A percentile compares a stretch with the other conserved stretches of the same genome.
Evolutionary conservation across 345 rosid species (phyloP).

Genomic region (Rubroshorea leprosula): DNA sequence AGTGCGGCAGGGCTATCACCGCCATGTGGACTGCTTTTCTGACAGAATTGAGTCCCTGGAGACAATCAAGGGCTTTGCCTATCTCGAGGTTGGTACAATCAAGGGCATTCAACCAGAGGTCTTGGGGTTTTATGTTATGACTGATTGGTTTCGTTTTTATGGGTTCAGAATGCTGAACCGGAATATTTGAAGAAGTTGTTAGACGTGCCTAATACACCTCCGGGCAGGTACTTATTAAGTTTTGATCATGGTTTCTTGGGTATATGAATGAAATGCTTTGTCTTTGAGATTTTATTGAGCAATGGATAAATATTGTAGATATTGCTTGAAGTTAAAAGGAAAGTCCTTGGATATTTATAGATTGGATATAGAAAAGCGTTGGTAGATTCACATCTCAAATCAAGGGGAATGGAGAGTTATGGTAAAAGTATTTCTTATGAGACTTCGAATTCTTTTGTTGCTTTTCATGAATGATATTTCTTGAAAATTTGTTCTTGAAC

Average conservation of each 20-base stretch:
- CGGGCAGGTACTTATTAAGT: conserved; percentile 26
- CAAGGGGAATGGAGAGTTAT: too few relatives aligned
- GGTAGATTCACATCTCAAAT: too few relatives aligned
- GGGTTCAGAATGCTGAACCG: conserved; percentile 52
- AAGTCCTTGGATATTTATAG: too few relatives aligned
- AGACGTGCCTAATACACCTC: conserved; percentile 25
- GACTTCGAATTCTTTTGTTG: too few relatives aligned
- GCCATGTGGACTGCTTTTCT: conserved; percentile 52
- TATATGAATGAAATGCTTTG: background rate
- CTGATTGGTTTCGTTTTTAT: background rate
- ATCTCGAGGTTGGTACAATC: conserved; percentile 40
- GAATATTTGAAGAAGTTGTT: conserved; percentile 56
- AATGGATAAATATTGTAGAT: too few relatives aligned
- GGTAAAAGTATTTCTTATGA: too few relatives aligned
- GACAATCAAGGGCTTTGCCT: conserved; percentile 50
- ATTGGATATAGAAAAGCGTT: too few relatives aligned
- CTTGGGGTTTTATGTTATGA: background rate
- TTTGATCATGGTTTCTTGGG: background rate
- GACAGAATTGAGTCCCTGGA: conserved; percentile 34
- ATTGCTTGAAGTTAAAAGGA: too few relatives aligned
- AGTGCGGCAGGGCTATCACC: conserved; percentile 48
- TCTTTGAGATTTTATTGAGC: too few relatives aligned
- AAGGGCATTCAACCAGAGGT: background rate
- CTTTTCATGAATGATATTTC: too few relatives aligned
- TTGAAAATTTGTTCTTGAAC: too few relatives aligned